Conservation (phyloP, 2,329 filamentous ascomycete species). For the Trichophyton equinum region DNA sequence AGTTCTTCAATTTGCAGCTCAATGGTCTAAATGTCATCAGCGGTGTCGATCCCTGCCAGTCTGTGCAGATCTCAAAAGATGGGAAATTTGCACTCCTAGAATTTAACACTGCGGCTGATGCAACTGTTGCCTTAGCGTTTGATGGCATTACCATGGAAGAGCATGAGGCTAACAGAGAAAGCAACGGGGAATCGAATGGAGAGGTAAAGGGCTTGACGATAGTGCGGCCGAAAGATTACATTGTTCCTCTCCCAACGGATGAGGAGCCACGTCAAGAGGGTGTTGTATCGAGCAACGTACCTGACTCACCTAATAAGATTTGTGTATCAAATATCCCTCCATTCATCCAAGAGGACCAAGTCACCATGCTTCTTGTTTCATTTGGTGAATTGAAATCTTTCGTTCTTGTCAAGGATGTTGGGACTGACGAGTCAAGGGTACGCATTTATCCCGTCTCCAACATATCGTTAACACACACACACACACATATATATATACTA, state of each 20-base stretch:
- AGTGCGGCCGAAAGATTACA: slow-evolving; percentile 88
- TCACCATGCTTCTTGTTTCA: slow-evolving; percentile 74
- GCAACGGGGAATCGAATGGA: slow-evolving; percentile 42
- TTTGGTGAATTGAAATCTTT: slow-evolving; percentile 93
- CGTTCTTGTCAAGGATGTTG: slow-evolving; percentile 72
- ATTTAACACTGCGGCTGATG: slow-evolving; percentile 75
- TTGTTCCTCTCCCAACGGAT: slow-evolving; percentile 68
- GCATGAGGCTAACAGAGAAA: slow-evolving; percentile 41
- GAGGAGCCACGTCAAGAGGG: slow-evolving; percentile 63
- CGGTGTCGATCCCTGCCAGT: slow-evolving; percentile 69
- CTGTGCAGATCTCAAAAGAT: slow-evolving; percentile 70
- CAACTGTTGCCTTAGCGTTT: slow-evolving; percentile 79
- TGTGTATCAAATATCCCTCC: slow-evolving; percentile 78
- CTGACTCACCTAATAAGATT: slow-evolving; percentile 91
- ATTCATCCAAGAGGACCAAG: slow-evolving; percentile 82
- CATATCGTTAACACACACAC: neutral
- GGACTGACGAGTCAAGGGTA: slow-evolving; percentile 77
- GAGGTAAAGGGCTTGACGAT: slow-evolving; percentile 51
- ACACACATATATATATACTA: neutral
- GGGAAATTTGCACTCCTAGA: slow-evolving; percentile 74
- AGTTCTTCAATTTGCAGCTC: slow-evolving; percentile 92
- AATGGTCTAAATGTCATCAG: slow-evolving; percentile 92
- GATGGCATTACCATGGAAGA: slow-evolving; percentile 83
- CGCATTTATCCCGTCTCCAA: slow-evolving; percentile 25
- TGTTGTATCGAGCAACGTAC: slow-evolving; percentile 64